A percentile compares a stretch with the other conserved stretches of the same genome.
Conservation (phyloP, 78 protist species). For the Dictyostelium firmibasis region DNA sequence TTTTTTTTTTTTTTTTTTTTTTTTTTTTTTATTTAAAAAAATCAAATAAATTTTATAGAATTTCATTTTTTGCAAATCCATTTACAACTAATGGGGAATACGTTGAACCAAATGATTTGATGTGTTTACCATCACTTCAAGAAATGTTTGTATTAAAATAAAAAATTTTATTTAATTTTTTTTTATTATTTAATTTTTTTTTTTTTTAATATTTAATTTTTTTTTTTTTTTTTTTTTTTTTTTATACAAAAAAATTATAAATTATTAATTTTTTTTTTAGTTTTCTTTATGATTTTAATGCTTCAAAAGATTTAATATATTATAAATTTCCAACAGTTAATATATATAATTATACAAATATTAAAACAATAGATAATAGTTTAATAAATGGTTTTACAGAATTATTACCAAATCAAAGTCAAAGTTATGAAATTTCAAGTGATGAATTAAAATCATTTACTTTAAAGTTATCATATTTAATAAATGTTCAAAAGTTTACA, state of each 20-base stretch:
- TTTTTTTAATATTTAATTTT: too few relatives aligned
- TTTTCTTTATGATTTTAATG: not conserved
- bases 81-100: not conserved
- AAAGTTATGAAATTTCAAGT: not conserved
- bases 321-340: not conserved
- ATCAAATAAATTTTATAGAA: not conserved
- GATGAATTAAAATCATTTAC: not conserved
- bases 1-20: too few relatives aligned
- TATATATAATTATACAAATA: not conserved
- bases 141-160: not conserved
- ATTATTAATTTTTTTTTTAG: not conserved
- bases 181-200: too few relatives aligned
- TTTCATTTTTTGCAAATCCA: not conserved
- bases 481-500: not conserved
- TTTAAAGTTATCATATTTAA: not conserved
- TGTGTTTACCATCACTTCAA: not conserved
- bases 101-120: not conserved
- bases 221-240: too few relatives aligned
- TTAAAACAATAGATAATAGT: not conserved
- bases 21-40: not conserved
- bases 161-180: too few relatives aligned
- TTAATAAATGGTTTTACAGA: not conserved
- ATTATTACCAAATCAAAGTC: not conserved
- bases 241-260: too few relatives aligned
- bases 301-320: not conserved